These are phyloP conservation scores for Beauveria scarabaeidicola DNA, from an alignment of 2,329 filamentous ascomycete species.

Conservation along the genomic window DNA sequence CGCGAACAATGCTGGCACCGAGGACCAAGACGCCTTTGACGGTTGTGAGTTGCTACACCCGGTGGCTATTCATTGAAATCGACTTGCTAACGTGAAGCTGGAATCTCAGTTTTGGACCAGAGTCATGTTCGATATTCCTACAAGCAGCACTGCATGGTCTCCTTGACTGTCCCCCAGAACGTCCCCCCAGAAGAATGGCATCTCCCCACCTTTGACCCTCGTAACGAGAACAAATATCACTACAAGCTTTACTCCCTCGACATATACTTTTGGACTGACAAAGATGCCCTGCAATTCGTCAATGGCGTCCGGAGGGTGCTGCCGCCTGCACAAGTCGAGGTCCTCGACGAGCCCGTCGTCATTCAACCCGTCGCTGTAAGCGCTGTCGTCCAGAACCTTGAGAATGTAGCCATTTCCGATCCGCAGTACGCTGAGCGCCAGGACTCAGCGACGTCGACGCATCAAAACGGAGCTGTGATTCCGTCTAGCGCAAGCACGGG, in stretches of 20 bases:
- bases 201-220: conserved; percentile 61
- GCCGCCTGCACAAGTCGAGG: conserved; percentile 50
- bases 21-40: conserved; percentile 71
- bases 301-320: conserved; percentile 59
- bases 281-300: conserved; percentile 63
- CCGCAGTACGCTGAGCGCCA: conserved; percentile 34
- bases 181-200: conserved; percentile 59
- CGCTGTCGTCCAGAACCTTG: conserved; percentile 64
- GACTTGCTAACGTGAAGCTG: not conserved
- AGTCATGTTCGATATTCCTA: conserved; percentile 62
- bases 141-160: conserved; percentile 64
- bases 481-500: conserved; percentile 12
- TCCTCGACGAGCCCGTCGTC: conserved; percentile 53
- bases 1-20: conserved; percentile 64
- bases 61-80: no score
- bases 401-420: conserved; percentile 60
- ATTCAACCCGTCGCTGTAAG: conserved; percentile 46
- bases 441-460: conserved; percentile 14
- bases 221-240: conserved; percentile 69
- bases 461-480: conserved; percentile 17
- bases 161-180: conserved; percentile 51
- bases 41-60: conserved; percentile 49
- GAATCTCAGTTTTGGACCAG: conserved; percentile 46
- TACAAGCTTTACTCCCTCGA: conserved; percentile 69
- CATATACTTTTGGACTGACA: conserved; percentile 70